phyloP scores from a whole-genome alignment of 202 grass and related monocot species.

The Zoysia matrella region DNA sequence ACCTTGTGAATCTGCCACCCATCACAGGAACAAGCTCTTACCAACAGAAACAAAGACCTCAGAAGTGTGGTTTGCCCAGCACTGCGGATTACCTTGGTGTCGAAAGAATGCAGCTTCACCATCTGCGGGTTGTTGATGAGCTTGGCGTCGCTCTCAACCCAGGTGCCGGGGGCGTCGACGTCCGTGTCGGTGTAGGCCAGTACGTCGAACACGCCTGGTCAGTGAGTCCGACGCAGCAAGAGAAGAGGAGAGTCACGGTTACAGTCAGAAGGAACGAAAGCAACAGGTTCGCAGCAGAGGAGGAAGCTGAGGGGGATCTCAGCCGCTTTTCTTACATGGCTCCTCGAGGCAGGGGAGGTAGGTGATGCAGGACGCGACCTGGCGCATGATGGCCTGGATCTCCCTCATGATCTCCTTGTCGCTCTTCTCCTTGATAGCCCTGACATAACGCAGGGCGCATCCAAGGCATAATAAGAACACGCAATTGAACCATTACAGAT shows the following conservation, averaged over 20 bases:
- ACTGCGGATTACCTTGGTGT: conserved; percentile 81
- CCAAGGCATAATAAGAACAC: neutral
- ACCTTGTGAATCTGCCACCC: conserved; percentile 93
- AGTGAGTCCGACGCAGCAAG: neutral
- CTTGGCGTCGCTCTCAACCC: conserved; percentile 98
- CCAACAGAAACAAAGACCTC: conserved; percentile 21
- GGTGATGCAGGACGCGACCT: conserved; percentile 89
- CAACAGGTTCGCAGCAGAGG: neutral
- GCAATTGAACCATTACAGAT: neutral
- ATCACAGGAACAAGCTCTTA: conserved; percentile 7
- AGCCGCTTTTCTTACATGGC: conserved; percentile 59
- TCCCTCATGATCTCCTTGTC: conserved; percentile 99
- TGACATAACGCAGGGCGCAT: neutral
- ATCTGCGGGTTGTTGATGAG: conserved; percentile 94
- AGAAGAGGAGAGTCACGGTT: neutral
- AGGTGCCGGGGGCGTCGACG: conserved; percentile 72
- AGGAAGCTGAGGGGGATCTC: neutral
- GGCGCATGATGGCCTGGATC: conserved; percentile 98
- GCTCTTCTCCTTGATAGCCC: conserved; percentile 85
- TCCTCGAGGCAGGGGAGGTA: conserved; percentile 97
- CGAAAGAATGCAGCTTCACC: conserved; percentile 93
- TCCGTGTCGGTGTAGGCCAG: conserved; percentile 94
- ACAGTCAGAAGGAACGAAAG: neutral
- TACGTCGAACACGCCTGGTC: conserved; percentile 87
- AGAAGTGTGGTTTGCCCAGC: neutral